Evolutionary conservation across 2,329 filamentous ascomycete genomes (phyloP), one percentile per base, ranked within the genome.

Genomic region (Diplodia intermedia): DNA sequence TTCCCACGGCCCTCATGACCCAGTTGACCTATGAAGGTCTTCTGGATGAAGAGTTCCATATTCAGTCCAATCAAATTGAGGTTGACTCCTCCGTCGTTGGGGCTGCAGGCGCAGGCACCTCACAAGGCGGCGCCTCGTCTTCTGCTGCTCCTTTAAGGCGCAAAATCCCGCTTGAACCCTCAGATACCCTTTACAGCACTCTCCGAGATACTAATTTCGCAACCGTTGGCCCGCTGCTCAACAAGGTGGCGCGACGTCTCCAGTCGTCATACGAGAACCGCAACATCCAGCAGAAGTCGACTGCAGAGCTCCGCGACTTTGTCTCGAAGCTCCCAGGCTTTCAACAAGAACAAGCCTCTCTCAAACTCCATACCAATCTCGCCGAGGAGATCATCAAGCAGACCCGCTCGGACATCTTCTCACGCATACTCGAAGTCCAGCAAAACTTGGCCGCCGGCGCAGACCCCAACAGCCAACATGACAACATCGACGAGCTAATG

Each of bases 1-100:
- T 95, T 74, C 92, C 94, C 18, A 97, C 95, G 0, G 90, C 91
- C 0, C 85, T 99, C 18, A 89, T 99, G 66, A 98, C 94, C 0
- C 95, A 99, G 77, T 83, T 99, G 70, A 99, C 95, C 1, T 99
- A 99, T 75, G 94, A 99, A 80, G 95, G 95, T 3, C 84, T 99
- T 31, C 90, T 99, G 66, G 96, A 99, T 75, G 95, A 99, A 77
- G 86, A 95, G 18, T 96, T 97, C 76, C 90, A 91, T 38, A 97
- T 99, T 70, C 88, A 92, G 71, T 91, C 97, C 75, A 98, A 96
- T 75, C 93, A 97, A 77, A 90, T 92, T 47, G 95, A 98, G 76
- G 89, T 98, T 26, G 94, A 98, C 76, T 92, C 93, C 2, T 93
- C 93, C 1, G 88, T 98, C 69, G 89, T 97, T 11, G 94, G 94